Evolutionary conservation across 163 green algal species (phyloP).

Genomic region (Scenedesmus sp.): DNA sequence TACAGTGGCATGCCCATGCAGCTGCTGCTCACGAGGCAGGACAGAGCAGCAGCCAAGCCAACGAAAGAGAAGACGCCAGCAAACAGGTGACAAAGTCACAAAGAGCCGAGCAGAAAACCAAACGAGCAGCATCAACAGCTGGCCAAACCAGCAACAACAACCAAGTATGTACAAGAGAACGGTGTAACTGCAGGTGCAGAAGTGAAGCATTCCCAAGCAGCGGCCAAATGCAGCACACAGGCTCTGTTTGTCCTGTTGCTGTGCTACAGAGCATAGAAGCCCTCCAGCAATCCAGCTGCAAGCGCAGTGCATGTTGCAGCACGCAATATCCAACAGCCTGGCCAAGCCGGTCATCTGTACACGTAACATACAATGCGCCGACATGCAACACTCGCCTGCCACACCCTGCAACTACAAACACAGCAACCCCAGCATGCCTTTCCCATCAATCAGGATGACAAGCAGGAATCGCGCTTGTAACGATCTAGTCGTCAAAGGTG

Average conservation of each 20-base stretch:
- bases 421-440: background rate
- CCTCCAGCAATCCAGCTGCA: background rate
- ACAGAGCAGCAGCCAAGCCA: background rate
- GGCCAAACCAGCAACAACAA: slow-evolving; percentile 2
- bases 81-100: too few species aligned
- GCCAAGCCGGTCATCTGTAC: background rate
- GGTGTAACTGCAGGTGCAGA: background rate
- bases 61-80: background rate
- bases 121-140: slow-evolving; percentile 4
- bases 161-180: background rate
- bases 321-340: background rate
- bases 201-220: background rate
- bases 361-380: background rate
- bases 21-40: too few species aligned
- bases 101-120: background rate
- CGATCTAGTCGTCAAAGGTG: slow-evolving; percentile 74
- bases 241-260: background rate
- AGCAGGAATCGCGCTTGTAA: background rate
- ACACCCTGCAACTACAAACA: background rate
- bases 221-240: background rate
- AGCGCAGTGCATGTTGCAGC: background rate
- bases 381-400: background rate
- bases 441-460: background rate
- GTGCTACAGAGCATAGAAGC: too few species aligned
- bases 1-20: too few species aligned